Evolutionary conservation across 2,329 filamentous ascomycete species (phyloP).

Genomic region (Trichoderma sp.): DNA sequence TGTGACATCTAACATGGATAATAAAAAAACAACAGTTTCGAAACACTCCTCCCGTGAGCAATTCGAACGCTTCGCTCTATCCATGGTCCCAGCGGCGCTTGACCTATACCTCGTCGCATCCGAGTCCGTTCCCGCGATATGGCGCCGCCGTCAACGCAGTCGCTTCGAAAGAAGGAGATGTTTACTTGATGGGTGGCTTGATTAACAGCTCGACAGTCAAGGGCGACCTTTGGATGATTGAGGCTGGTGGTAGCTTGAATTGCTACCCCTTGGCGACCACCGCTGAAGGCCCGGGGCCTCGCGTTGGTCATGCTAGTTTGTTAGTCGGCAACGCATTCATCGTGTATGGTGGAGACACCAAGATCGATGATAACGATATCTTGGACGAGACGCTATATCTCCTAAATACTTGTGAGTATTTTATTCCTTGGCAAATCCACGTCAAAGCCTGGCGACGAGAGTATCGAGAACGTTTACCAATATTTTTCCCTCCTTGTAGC

Average conservation of each 20-base stretch:
- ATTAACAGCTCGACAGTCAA: slow-evolving; percentile 96
- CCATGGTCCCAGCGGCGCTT: slow-evolving; percentile 92
- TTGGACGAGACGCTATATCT: slow-evolving; percentile 95
- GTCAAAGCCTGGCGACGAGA: neutral
- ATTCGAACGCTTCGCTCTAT: slow-evolving; percentile 79
- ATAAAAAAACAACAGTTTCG: slow-evolving; percentile 20
- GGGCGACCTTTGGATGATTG: slow-evolving; percentile 96
- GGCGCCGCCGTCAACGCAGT: slow-evolving; percentile 92
- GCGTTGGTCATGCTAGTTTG: slow-evolving; percentile 91
- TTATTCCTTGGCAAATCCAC: slow-evolving; percentile 27
- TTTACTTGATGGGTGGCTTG: slow-evolving; percentile 96
- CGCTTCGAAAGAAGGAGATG: slow-evolving; percentile 93
- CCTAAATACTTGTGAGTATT: slow-evolving; percentile 87
- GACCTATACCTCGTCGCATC: slow-evolving; percentile 78
- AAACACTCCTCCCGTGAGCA: slow-evolving; percentile 45
- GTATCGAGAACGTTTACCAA: neutral
- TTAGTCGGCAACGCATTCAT: slow-evolving; percentile 98
- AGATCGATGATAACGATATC: slow-evolving; percentile 88
- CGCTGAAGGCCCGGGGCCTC: slow-evolving; percentile 88
- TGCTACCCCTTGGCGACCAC: slow-evolving; percentile 92
- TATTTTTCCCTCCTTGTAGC: slow-evolving; percentile 54
- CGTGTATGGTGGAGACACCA: slow-evolving; percentile 97
- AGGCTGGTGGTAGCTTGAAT: slow-evolving; percentile 81
- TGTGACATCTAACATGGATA: slow-evolving; percentile 11
- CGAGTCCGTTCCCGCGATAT: slow-evolving; percentile 92